Evolutionary conservation across 441 rosid species (phyloP), one percentile per base, ranked within the genome.

Genomic region (Geranium incanum): DNA sequence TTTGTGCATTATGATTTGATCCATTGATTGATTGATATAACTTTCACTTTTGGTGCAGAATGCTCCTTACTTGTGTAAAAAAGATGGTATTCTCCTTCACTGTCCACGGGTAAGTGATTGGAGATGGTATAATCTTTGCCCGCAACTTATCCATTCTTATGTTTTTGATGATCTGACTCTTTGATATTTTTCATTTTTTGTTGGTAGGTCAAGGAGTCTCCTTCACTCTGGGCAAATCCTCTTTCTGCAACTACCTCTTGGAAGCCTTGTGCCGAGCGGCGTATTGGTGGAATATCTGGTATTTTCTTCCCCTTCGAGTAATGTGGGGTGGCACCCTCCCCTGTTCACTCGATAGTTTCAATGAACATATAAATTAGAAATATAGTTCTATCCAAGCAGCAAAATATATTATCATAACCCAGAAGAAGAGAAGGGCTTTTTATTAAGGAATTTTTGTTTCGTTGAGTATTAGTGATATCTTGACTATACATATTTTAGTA

Each of bases 181-280:
- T 68, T 7, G 60, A 8, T 37, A 12, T 19, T 57, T 1, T 21
- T 23, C 66, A 50, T 67, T 79, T 45, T 2, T 78, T 18, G 38
- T 72, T 72, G 72, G 37, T 73, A 95, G 99, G 98, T 90, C n/a
- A 92, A 92, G 77, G 99, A 95, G 77, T 70, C 92, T 60, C 76
- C 99, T 78, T 95, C 99, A 15, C 97, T 94, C 0, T 95, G 99
- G 99, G 90, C 88, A 78, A 95, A 95, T 83, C 99, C 99, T 33
- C 77, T 75, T 75, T 90, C 99, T 66, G 88, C 99, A 21, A 95
- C 99, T 66, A 92, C 93, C 66, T 95, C 98, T 52, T 95, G 99
- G 99, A 95, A 89, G 83, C 97, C 99, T 74, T 95, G 99, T 71
- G 98, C 98, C 37, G 99, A 92, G 80, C 93, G 91, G 19, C 92